phyloP scores from a whole-genome alignment of 495 filamentous ascomycete species.

The Penicillium nucicola region DNA sequence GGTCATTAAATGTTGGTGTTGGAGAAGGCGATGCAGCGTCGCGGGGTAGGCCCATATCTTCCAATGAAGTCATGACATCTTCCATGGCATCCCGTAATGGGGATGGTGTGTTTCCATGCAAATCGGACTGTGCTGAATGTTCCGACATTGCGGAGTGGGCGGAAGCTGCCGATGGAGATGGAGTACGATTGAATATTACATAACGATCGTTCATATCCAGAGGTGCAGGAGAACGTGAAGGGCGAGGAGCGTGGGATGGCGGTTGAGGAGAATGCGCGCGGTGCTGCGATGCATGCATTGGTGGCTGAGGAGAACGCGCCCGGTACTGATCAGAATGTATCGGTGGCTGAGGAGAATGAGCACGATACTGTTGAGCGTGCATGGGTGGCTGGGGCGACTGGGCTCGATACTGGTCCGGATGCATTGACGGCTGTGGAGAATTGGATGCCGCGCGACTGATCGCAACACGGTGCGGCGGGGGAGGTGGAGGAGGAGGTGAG shows the following conservation, averaged over 20 bases:
- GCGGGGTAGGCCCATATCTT: slow-evolving; percentile 74
- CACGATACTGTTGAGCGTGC: background rate
- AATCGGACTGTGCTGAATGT: slow-evolving; percentile 54
- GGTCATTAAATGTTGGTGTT: slow-evolving; percentile 59
- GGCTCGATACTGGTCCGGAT: background rate
- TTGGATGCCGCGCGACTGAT: slow-evolving; percentile 16
- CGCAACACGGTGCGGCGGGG: slow-evolving; percentile 38
- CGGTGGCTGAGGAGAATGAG: slow-evolving; percentile 7
- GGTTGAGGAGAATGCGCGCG: slow-evolving; percentile 16
- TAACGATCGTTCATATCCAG: slow-evolving; percentile 50
- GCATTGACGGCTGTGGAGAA: slow-evolving; percentile 7
- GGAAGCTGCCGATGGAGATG: slow-evolving; percentile 50
- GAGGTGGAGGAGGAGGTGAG: slow-evolving; percentile 45
- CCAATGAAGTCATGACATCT: slow-evolving; percentile 93
- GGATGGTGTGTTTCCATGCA: slow-evolving; percentile 76
- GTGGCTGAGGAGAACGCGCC: slow-evolving; percentile 3
- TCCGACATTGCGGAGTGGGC: slow-evolving; percentile 53
- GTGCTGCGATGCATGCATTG: background rate
- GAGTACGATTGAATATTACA: slow-evolving; percentile 47
- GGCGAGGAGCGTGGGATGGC: slow-evolving; percentile 11
- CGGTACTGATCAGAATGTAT: background rate
- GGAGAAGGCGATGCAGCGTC: slow-evolving; percentile 44
- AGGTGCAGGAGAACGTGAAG: slow-evolving; percentile 35
- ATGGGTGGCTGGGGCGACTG: slow-evolving; percentile 10
- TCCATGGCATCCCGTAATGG: slow-evolving; percentile 94